Evolutionary conservation across 1,284 basidiomycete genomes (phyloP).

Genomic region (Mrakiaceae sp.): DNA sequence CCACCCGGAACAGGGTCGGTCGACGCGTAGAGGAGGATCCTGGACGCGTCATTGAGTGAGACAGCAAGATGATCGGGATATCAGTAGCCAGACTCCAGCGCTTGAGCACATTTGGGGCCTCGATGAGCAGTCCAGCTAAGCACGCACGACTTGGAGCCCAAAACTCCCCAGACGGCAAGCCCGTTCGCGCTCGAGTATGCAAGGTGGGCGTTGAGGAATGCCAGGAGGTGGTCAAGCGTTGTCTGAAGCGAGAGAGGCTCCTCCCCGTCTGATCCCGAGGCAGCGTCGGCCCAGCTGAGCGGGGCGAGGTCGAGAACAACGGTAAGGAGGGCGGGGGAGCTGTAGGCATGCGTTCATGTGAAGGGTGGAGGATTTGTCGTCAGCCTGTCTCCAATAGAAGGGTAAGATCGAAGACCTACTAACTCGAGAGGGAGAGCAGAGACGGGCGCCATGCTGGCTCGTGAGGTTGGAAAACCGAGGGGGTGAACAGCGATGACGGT

Average conservation of each 20-base stretch:
- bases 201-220: conserved; percentile 86
- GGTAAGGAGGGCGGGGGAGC: conserved; percentile 12
- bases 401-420: too few relatives aligned
- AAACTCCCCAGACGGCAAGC: conserved; percentile 79
- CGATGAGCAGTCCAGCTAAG: background rate
- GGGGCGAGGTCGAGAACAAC: conserved; percentile 14
- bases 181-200: conserved; percentile 85
- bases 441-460: too few relatives aligned
- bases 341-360: background rate
- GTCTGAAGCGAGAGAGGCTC: conserved; percentile 48
- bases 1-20: conserved; percentile 34
- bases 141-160: conserved; percentile 53
- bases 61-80: background rate
- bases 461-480: too few relatives aligned
- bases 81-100: background rate
- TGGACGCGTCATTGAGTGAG: conserved; percentile 26
- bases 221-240: conserved; percentile 69
- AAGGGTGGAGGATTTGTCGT: too few relatives aligned
- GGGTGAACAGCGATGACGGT: too few relatives aligned
- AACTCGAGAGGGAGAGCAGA: too few relatives aligned
- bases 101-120: background rate
- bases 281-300: conserved; percentile 11
- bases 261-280: conserved; percentile 7
- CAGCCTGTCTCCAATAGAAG: too few relatives aligned
- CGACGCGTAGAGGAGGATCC: conserved; percentile 63